Conservation (phyloP, 1,139 yeast genomes). For the Pichia sp. region DNA sequence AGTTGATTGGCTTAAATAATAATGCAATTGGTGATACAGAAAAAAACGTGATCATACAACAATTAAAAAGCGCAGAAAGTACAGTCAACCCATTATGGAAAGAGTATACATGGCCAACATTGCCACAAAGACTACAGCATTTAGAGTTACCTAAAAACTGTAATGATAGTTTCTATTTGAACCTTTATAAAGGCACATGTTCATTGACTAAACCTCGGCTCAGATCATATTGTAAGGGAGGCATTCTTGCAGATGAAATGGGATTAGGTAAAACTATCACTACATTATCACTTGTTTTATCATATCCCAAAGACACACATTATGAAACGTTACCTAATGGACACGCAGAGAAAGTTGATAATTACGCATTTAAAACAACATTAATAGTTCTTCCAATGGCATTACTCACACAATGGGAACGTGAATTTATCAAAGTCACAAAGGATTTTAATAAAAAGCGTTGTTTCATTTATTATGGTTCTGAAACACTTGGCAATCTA, state of each 20-base stretch:
- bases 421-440: constrained; percentile 62
- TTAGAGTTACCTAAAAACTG: not conserved
- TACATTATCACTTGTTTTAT: constrained; percentile 63
- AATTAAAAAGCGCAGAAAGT: constrained; percentile 33
- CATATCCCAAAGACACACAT: constrained; percentile 46
- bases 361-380: constrained; percentile 67
- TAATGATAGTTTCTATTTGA: constrained; percentile 55
- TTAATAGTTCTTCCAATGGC: constrained; percentile 89
- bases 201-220: constrained; percentile 60
- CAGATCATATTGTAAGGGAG: constrained; percentile 60
- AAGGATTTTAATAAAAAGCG: constrained; percentile 35
- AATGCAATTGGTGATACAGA: constrained; percentile 17
- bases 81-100: constrained; percentile 85
- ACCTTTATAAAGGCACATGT: constrained; percentile 77
- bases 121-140: constrained; percentile 10
- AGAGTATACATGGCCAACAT: constrained; percentile 64
- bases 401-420: constrained; percentile 82
- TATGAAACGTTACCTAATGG: constrained; percentile 9
- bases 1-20: constrained; percentile 32
- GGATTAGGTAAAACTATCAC: constrained; percentile 93
- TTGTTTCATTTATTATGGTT: constrained; percentile 69
- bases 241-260: constrained; percentile 96
- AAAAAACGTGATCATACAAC: constrained; percentile 20
- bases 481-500: constrained; percentile 45
- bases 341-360: constrained; percentile 16